phyloP scores from a whole-genome alignment of 495 filamentous ascomycete genomes.

The Oidiodendron maius region DNA sequence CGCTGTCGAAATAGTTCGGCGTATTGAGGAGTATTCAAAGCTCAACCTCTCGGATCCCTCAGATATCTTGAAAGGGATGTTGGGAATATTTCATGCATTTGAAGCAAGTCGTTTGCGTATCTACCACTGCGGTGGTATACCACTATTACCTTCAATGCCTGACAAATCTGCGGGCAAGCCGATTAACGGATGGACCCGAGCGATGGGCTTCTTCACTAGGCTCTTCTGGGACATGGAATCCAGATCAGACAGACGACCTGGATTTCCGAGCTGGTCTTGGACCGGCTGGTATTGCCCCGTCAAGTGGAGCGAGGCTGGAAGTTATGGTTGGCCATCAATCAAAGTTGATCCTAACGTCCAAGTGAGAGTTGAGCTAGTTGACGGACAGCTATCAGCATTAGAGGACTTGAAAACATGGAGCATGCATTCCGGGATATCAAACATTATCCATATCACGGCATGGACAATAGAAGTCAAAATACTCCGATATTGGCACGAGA shows the following conservation, averaged over 20 bases:
- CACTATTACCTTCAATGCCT: neutral
- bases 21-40: no score
- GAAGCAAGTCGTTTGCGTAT: neutral
- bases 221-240: neutral
- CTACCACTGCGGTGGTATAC: neutral
- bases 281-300: neutral
- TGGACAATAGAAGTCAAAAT: neutral
- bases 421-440: neutral
- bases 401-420: neutral
- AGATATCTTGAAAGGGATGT: neutral
- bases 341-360: neutral
- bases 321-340: neutral
- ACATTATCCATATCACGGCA: neutral
- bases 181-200: neutral
- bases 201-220: neutral
- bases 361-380: neutral
- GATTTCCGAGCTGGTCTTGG: slow-evolving; percentile 1
- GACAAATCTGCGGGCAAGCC: neutral
- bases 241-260: neutral
- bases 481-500: neutral
- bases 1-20: no score
- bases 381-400: no score
- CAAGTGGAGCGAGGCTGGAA: slow-evolving; percentile 1
- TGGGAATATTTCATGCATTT: no score
- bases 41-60: no score